A percentile compares a stretch with the other conserved stretches of the same genome.
Conservation (phyloP, 2,329 filamentous ascomycete species). For the Nectriaceae sp. region DNA sequence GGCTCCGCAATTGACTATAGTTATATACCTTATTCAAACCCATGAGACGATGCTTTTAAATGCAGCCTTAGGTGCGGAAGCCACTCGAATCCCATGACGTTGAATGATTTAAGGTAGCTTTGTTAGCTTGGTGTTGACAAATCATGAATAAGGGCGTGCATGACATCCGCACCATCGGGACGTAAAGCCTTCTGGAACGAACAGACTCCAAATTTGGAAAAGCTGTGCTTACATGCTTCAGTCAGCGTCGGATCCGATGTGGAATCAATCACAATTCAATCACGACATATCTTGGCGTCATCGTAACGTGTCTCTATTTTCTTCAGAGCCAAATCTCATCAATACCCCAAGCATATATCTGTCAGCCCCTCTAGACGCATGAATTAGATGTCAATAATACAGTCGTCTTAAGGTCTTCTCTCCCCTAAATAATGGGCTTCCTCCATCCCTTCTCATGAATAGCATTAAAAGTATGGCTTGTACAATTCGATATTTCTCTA, state of each 20-base stretch:
- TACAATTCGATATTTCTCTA: constrained; percentile 22
- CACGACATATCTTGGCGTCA: not conserved
- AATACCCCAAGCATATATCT: constrained; percentile 14
- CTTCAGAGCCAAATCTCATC: not conserved
- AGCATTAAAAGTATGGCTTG: constrained; percentile 7
- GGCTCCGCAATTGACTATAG: no score
- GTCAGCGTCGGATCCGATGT: no score
- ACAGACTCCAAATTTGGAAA: not conserved
- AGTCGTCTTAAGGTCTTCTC: not conserved
- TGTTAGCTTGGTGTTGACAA: constrained; percentile 10
- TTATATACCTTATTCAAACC: constrained; percentile 5
- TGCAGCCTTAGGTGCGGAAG: no score
- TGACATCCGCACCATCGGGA: constrained; percentile 7
- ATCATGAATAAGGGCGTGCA: constrained; percentile 14
- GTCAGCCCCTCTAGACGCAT: constrained; percentile 5
- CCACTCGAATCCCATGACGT: constrained; percentile 1
- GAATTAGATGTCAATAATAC: constrained; percentile 12
- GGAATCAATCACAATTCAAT: not conserved
- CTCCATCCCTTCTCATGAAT: constrained; percentile 7
- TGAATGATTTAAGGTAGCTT: not conserved
- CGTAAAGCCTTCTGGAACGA: not conserved
- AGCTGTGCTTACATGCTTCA: no score
- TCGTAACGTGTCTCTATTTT: not conserved
- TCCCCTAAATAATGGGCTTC: not conserved
- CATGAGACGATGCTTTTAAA: no score